Percentiles rank a stretch among this genome's conserved stretches.
Conservation (phyloP, 805 yeast species). For the Metschnikowia baotianmanensis region DNA sequence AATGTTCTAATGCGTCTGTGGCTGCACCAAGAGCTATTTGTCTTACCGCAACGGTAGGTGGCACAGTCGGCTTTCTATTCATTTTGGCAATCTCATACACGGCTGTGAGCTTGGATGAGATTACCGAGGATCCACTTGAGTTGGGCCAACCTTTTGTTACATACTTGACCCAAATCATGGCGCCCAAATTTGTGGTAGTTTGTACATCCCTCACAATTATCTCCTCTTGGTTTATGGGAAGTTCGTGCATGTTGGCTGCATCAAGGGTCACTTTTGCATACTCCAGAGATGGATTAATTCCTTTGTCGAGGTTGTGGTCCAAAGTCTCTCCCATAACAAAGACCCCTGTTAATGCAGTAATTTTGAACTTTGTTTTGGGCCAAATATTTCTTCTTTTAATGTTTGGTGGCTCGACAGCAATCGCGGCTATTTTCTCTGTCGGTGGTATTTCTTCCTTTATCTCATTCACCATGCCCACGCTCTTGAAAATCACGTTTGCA, state of each 20-base stretch:
- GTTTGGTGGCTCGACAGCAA: conserved; percentile 64
- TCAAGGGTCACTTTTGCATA: conserved; percentile 67
- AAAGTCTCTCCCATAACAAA: conserved; percentile 49
- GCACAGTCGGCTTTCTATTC: conserved; percentile 53
- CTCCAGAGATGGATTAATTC: conserved; percentile 67
- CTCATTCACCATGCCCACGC: conserved; percentile 64
- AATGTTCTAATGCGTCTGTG: conserved; percentile 58
- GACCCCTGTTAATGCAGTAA: conserved; percentile 66
- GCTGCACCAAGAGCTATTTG: conserved; percentile 71
- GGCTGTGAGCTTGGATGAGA: conserved; percentile 46
- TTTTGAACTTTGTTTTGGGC: conserved; percentile 55
- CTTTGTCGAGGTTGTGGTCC: conserved; percentile 50
- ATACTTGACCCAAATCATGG: conserved; percentile 49
- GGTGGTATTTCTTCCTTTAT: conserved; percentile 69
- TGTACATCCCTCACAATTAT: conserved; percentile 45
- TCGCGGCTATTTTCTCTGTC: conserved; percentile 69
- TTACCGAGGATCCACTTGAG: conserved; percentile 47
- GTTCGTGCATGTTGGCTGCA: conserved; percentile 61
- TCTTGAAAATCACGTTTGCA: conserved; percentile 56
- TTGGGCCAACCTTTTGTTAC: conserved; percentile 61
- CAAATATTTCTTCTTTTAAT: conserved; percentile 54
- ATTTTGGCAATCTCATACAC: conserved; percentile 64
- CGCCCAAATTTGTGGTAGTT: conserved; percentile 38
- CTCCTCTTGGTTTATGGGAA: conserved; percentile 50
- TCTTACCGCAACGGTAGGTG: conserved; percentile 54